Evolutionary conservation across 2,329 filamentous ascomycete genomes (phyloP).

Genomic region (Rhexocercosporidium sp.): DNA sequence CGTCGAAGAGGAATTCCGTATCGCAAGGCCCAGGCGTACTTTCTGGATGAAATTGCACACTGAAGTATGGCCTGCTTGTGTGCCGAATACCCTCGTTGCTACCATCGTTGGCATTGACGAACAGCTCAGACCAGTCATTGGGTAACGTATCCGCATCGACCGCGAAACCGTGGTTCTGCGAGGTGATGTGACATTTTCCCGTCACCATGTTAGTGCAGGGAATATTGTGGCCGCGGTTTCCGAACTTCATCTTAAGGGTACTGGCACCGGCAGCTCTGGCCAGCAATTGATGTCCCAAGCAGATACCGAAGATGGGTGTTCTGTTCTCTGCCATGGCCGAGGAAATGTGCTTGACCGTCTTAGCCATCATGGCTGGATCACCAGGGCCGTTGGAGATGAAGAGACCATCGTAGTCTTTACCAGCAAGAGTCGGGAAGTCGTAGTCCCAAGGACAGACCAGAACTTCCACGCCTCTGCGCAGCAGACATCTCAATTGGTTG

Average conservation of each 20-base stretch:
- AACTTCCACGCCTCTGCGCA: slow-evolving; percentile 90
- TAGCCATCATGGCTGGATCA: slow-evolving; percentile 84
- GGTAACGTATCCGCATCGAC: slow-evolving; percentile 82
- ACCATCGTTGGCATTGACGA: slow-evolving; percentile 97
- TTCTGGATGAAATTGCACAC: slow-evolving; percentile 99
- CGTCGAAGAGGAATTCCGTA: slow-evolving; percentile 95
- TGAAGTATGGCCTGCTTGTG: slow-evolving; percentile 86
- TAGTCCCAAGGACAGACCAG: slow-evolving; percentile 96
- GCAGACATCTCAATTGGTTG: slow-evolving; percentile 93
- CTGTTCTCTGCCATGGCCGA: slow-evolving; percentile 77
- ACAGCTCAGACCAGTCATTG: slow-evolving; percentile 87
- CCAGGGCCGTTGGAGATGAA: slow-evolving; percentile 98
- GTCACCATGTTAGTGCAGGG: slow-evolving; percentile 95
- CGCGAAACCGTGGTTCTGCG: slow-evolving; percentile 96
- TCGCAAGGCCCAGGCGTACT: slow-evolving; percentile 94
- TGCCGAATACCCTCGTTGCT: slow-evolving; percentile 99
- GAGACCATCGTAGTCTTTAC: slow-evolving; percentile 89
- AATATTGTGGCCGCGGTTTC: slow-evolving; percentile 98
- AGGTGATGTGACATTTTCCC: slow-evolving; percentile 97
- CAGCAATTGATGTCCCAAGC: slow-evolving; percentile 91
- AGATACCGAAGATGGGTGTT: slow-evolving; percentile 94
- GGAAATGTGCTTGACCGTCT: slow-evolving; percentile 80
- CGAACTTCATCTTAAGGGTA: slow-evolving; percentile 98
- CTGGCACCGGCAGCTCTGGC: slow-evolving; percentile 84
- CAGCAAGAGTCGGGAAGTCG: slow-evolving; percentile 78